Percentiles rank a stretch among this genome's conserved stretches.
phyloP scores from a whole-genome alignment of 345 rosid genomes.

The Rhodamnia rubescens region DNA sequence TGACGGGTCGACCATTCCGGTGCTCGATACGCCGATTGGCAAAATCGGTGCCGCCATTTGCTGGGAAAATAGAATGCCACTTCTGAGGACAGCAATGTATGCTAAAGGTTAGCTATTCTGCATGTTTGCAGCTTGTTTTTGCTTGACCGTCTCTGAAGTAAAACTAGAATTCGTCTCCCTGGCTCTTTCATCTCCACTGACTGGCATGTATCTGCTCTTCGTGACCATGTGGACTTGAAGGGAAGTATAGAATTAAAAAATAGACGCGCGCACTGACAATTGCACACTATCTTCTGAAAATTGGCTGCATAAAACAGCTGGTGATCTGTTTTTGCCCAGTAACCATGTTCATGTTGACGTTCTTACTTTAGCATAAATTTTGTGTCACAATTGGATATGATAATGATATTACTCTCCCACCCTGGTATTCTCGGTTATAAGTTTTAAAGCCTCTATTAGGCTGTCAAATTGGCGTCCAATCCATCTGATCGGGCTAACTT shows the following conservation, averaged over 20 bases:
- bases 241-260: not conserved
- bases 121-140: not conserved
- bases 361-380: not conserved
- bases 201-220: not conserved
- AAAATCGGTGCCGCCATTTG: conserved; percentile 90
- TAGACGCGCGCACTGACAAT: not conserved
- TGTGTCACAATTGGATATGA: not conserved
- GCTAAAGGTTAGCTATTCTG: conserved; percentile 52
- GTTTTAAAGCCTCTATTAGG: not conserved
- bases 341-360: not conserved
- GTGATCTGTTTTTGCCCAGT: not conserved
- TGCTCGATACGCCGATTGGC: conserved; percentile 68
- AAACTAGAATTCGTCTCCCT: not conserved
- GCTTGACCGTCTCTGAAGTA: not conserved
- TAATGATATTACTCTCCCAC: not conserved
- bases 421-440: not conserved
- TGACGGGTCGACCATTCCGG: conserved; percentile 87
- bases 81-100: conserved; percentile 86
- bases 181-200: not conserved
- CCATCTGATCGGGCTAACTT: not conserved
- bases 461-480: not conserved
- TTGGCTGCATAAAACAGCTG: not conserved
- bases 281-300: not conserved
- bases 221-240: not conserved
- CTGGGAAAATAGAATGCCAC: conserved; percentile 97